phyloP scores from a whole-genome alignment of 2,329 filamentous ascomycete species.

The Neopestalotiopsis clavispora region DNA sequence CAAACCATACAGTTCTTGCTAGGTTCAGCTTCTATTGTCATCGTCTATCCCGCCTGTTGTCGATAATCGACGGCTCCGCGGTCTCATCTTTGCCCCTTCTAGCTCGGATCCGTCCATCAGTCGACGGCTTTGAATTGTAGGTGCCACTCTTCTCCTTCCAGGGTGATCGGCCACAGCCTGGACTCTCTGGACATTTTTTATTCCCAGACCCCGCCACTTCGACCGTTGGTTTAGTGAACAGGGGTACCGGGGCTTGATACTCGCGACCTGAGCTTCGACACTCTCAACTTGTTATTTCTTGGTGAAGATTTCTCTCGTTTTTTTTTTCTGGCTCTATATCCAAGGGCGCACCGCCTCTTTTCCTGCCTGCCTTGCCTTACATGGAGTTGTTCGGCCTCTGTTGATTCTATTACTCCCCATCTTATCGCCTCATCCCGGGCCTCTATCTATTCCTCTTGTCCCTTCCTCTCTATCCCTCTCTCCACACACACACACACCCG shows the following conservation, averaged over 20 bases:
- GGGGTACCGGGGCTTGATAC: neutral
- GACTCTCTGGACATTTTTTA: slow-evolving; percentile 5
- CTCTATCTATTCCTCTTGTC: neutral
- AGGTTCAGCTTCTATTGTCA: neutral
- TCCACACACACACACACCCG: neutral
- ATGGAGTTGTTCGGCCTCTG: neutral
- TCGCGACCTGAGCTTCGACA: neutral
- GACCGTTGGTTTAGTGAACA: neutral
- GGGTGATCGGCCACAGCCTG: neutral
- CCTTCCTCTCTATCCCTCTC: neutral
- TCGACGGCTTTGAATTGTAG: neutral
- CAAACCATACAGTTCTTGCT: neutral
- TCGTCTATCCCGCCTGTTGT: neutral
- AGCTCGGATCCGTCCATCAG: neutral
- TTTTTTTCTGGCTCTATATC: neutral
- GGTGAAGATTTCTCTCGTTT: neutral
- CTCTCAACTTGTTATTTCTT: neutral
- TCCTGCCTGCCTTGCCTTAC: neutral
- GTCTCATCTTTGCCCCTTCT: neutral
- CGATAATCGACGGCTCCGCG: neutral
- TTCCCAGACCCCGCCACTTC: slow-evolving; percentile 11
- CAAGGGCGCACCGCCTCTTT: neutral
- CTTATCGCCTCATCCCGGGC: neutral
- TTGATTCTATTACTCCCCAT: neutral
- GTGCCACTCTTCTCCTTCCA: neutral